These are phyloP conservation scores for Picea mariana DNA, from an alignment of 83 land plant genomes.

Conservation along the genomic window DNA sequence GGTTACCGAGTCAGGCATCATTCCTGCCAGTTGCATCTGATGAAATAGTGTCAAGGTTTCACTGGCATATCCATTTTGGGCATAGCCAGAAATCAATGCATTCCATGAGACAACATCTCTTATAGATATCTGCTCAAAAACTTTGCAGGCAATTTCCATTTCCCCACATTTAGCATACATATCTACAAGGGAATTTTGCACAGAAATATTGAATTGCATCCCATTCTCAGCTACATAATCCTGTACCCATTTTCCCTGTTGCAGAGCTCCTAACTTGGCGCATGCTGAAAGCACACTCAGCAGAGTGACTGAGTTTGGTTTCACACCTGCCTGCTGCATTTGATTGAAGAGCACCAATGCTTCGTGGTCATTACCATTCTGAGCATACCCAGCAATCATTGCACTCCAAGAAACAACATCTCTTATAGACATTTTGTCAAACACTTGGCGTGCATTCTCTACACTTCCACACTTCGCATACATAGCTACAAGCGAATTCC, in stretches of 20 bases:
- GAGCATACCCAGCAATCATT: conserved; percentile 19
- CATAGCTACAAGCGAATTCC: conserved; percentile 27
- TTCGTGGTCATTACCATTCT: conserved; percentile 9
- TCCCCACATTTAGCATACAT: conserved; percentile 59
- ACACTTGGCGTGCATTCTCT: too few relatives aligned
- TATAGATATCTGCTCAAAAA: conserved; percentile 32
- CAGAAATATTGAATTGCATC: not conserved
- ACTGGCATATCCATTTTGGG: conserved; percentile 21
- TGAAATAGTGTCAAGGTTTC: conserved; percentile 24
- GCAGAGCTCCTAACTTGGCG: not conserved
- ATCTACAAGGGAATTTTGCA: not conserved
- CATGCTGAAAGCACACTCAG: not conserved
- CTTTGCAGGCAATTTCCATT: conserved; percentile 17
- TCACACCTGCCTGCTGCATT: conserved; percentile 13
- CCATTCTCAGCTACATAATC: not conserved
- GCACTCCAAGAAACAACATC: conserved; percentile 35
- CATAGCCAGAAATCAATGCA: conserved; percentile 57
- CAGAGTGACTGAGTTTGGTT: conserved; percentile 26
- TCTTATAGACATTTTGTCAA: conserved; percentile 21
- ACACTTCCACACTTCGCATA: conserved; percentile 24
- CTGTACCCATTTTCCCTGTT: not conserved
- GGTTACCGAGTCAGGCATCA: conserved; percentile 19
- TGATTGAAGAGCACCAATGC: conserved; percentile 6
- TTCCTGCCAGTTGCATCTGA: conserved; percentile 10
- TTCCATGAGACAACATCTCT: conserved; percentile 56